phyloP scores from a whole-genome alignment of 768 basidiomycete species.

The Gelatoporia subvermispora region DNA sequence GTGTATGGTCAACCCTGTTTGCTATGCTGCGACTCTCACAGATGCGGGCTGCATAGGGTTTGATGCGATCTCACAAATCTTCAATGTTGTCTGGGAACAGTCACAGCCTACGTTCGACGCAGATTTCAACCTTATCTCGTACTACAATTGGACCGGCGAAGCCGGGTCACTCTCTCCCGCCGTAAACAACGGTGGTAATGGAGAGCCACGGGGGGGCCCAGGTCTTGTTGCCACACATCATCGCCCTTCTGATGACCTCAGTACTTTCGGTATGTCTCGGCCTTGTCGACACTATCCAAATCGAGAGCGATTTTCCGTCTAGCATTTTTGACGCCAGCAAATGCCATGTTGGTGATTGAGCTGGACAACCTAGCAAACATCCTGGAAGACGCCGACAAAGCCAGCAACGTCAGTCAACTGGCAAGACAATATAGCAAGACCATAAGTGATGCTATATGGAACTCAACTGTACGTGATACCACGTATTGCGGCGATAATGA shows the following conservation, averaged over 20 bases:
- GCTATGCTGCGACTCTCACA: background rate
- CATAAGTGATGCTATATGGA: slow-evolving; percentile 59
- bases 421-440: slow-evolving; percentile 55
- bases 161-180: slow-evolving; percentile 56
- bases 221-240: slow-evolving; percentile 76
- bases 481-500: background rate
- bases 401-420: slow-evolving; percentile 45
- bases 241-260: slow-evolving; percentile 72
- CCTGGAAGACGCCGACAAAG: slow-evolving; percentile 44
- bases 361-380: slow-evolving; percentile 54
- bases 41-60: slow-evolving; percentile 42
- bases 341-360: slow-evolving; percentile 81
- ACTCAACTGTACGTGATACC: slow-evolving; percentile 42
- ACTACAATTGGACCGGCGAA: slow-evolving; percentile 80
- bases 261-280: slow-evolving; percentile 49
- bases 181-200: slow-evolving; percentile 65
- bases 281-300: background rate
- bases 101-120: slow-evolving; percentile 67
- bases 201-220: slow-evolving; percentile 71
- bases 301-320: background rate
- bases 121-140: slow-evolving; percentile 69
- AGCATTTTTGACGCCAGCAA: slow-evolving; percentile 77
- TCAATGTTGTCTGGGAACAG: slow-evolving; percentile 73
- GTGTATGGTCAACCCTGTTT: slow-evolving; percentile 36
- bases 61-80: slow-evolving; percentile 62